phyloP scores from a whole-genome alignment of 1,284 basidiomycete genomes.

The Trametes hirsuta region DNA sequence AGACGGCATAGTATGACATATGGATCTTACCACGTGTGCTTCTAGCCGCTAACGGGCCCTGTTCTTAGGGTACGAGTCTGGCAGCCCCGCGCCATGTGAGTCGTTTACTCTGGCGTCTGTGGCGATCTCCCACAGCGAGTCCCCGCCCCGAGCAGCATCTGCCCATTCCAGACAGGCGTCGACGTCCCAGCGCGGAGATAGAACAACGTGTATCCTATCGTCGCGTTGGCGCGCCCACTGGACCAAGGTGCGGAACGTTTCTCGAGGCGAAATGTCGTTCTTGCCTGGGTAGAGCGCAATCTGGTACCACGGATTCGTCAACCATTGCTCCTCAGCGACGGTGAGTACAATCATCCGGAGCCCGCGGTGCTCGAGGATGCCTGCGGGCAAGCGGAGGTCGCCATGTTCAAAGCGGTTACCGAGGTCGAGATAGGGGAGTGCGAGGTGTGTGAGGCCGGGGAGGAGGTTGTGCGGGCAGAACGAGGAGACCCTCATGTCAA shows the following conservation, averaged over 20 bases:
- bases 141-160: constrained; percentile 22
- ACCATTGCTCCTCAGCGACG: constrained; percentile 27
- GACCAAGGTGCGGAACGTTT: constrained; percentile 25
- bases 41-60: not conserved
- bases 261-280: constrained; percentile 21
- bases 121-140: constrained; percentile 30
- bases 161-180: constrained; percentile 29
- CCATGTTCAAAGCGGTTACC: constrained; percentile 24
- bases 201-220: constrained; percentile 25
- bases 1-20: not conserved
- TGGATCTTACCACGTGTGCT: not conserved
- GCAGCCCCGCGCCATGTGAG: constrained; percentile 20
- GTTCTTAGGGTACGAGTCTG: constrained; percentile 15
- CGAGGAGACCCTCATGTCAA: constrained; percentile 27
- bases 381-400: constrained; percentile 25
- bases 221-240: constrained; percentile 24
- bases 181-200: constrained; percentile 24
- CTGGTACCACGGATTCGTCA: constrained; percentile 29
- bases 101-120: constrained; percentile 15
- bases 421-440: constrained; percentile 32
- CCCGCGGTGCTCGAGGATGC: constrained; percentile 20
- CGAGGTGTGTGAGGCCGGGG: constrained; percentile 33
- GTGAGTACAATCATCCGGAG: constrained; percentile 33
- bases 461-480: constrained; percentile 32
- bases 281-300: constrained; percentile 18